phyloP scores from a whole-genome alignment of 2,329 filamentous ascomycete genomes.

The Eutypa lata region DNA sequence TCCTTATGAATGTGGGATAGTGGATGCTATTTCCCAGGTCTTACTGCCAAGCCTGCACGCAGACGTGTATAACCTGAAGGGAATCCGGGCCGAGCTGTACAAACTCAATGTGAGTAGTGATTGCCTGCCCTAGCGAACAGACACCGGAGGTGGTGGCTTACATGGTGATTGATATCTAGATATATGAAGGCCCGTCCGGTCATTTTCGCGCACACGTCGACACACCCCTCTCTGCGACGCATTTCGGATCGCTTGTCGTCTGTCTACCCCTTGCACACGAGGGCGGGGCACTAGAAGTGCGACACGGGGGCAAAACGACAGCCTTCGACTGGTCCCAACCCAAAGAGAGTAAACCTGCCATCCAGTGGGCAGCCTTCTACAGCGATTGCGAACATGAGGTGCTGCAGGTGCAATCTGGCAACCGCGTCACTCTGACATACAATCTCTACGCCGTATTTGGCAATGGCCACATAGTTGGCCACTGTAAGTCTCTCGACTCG shows the following conservation, averaged over 20 bases:
- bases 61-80: conserved; percentile 23
- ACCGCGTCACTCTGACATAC: conserved; percentile 58
- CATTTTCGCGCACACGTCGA: conserved; percentile 51
- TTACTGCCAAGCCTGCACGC: conserved; percentile 32
- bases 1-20: conserved; percentile 49
- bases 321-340: conserved; percentile 39
- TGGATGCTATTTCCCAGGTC: conserved; percentile 45
- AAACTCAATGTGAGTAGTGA: conserved; percentile 49
- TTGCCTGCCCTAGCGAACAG: too few relatives aligned
- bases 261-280: conserved; percentile 37
- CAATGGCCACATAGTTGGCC: conserved; percentile 2
- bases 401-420: conserved; percentile 43
- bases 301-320: conserved; percentile 33
- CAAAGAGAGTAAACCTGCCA: not conserved
- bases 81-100: conserved; percentile 51
- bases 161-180: conserved; percentile 33
- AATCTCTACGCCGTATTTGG: conserved; percentile 47
- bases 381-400: conserved; percentile 53
- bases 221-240: conserved; percentile 43
- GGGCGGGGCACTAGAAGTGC: conserved; percentile 42
- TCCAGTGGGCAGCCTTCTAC: conserved; percentile 51
- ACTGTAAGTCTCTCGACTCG: not conserved
- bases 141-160: too few relatives aligned
- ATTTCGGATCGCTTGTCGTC: conserved; percentile 54
- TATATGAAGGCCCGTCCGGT: conserved; percentile 49